A percentile compares a stretch with the other conserved stretches of the same genome.
These are phyloP conservation scores for Pisolithus sp. DNA, from an alignment of 768 basidiomycete species.

Conservation along the genomic window DNA sequence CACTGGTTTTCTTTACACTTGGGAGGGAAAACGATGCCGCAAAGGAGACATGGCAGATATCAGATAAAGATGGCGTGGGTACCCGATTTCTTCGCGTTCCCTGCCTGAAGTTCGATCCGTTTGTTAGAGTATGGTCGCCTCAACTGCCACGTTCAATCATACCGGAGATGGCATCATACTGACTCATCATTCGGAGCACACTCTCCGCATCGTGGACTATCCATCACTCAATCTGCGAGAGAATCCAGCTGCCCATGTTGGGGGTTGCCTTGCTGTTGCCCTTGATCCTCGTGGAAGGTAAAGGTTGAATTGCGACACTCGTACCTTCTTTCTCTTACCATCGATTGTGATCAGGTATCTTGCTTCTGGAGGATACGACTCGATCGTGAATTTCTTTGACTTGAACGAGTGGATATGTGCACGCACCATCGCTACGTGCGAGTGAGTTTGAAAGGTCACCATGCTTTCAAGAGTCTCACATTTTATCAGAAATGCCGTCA, in stretches of 20 bases:
- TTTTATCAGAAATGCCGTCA: constrained; percentile 57
- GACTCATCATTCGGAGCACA: constrained; percentile 57
- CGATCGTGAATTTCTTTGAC: constrained; percentile 80
- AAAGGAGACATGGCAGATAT: constrained; percentile 46
- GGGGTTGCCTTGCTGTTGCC: constrained; percentile 71
- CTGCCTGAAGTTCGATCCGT: not conserved
- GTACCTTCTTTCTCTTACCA: not conserved
- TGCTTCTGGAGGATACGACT: constrained; percentile 75
- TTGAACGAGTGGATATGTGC: constrained; percentile 74
- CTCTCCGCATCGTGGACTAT: constrained; percentile 63
- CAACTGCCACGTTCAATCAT: constrained; percentile 72
- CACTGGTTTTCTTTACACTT: constrained; percentile 54
- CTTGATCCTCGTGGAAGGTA: constrained; percentile 76
- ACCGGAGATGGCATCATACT: constrained; percentile 65
- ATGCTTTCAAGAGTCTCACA: not conserved
- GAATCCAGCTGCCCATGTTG: constrained; percentile 68
- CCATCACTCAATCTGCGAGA: constrained; percentile 55
- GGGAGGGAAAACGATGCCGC: constrained; percentile 47
- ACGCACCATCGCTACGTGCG: constrained; percentile 71
- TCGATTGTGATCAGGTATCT: constrained; percentile 46
- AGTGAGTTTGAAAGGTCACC: constrained; percentile 42
- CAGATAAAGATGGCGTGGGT: constrained; percentile 26
- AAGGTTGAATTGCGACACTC: constrained; percentile 3
- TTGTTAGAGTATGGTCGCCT: constrained; percentile 42
- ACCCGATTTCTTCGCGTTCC: not conserved